Evolutionary conservation across 805 yeast species (phyloP).

Genomic region (Suhomyces pyralidae): DNA sequence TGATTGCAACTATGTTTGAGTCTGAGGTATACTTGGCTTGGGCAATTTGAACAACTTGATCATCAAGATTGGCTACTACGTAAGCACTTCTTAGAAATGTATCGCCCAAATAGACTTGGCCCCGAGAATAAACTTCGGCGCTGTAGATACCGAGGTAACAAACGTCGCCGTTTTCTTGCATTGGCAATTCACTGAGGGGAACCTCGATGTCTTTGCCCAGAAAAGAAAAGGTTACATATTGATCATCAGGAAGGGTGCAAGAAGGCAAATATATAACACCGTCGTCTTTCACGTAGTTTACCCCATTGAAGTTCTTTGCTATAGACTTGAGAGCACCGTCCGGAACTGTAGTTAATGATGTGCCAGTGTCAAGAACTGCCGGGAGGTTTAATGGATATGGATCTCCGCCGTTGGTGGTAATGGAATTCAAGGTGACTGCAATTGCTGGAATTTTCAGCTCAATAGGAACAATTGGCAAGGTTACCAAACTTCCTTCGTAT

Average conservation of each 20-base stretch:
- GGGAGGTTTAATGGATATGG: not conserved
- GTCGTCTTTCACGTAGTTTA: not conserved
- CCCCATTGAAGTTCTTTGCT: not conserved
- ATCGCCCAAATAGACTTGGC: conserved; percentile 55
- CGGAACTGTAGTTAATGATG: conserved; percentile 6
- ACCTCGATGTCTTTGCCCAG: conserved; percentile 6
- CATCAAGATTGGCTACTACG: conserved; percentile 62
- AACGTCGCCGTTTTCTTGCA: not conserved
- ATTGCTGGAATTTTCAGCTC: not conserved
- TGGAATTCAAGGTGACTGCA: not conserved
- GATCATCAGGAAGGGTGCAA: conserved; percentile 7
- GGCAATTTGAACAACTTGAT: conserved; percentile 49
- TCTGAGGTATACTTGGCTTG: conserved; percentile 23
- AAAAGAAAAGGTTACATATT: conserved; percentile 6
- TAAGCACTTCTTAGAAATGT: conserved; percentile 61
- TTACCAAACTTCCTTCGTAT: conserved; percentile 14
- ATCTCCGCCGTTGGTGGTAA: conserved; percentile 9
- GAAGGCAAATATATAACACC: not conserved
- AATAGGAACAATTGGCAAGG: conserved; percentile 7
- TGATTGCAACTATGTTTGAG: conserved; percentile 2
- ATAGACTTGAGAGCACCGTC: not conserved
- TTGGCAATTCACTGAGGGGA: conserved; percentile 6
- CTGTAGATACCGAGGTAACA: not conserved
- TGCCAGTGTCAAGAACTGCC: conserved; percentile 9
- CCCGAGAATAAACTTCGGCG: not conserved